These are phyloP conservation scores for Teratosphaeria destructans DNA, from an alignment of 2,329 filamentous ascomycete genomes.

Conservation along the genomic window DNA sequence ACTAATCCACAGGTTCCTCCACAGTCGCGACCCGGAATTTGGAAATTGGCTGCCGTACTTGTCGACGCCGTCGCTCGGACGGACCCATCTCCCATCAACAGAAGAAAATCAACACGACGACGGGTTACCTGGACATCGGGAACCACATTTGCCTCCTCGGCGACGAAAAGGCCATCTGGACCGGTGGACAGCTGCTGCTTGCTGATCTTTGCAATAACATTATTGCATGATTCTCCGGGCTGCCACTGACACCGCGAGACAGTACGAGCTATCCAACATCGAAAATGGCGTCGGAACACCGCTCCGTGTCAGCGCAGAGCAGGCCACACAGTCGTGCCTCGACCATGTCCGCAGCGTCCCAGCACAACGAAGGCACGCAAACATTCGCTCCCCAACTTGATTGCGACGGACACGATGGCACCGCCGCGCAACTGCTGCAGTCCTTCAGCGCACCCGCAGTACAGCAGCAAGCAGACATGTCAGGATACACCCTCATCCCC, in stretches of 20 bases:
- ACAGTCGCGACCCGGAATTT: not conserved
- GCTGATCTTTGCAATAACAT: not conserved
- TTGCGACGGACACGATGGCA: slow-evolving; percentile 1
- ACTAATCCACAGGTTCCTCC: not conserved
- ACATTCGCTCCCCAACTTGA: slow-evolving; percentile 10
- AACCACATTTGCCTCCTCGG: not conserved
- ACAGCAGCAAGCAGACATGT: slow-evolving; percentile 3
- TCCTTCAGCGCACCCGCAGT: slow-evolving; percentile 17
- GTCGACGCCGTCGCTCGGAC: not conserved
- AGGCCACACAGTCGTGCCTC: slow-evolving; percentile 25
- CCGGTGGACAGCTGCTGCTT: not conserved
- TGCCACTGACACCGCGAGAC: not conserved
- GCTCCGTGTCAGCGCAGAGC: slow-evolving; percentile 19
- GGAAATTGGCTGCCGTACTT: not conserved
- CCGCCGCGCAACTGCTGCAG: slow-evolving; percentile 23
- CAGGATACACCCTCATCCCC: not conserved
- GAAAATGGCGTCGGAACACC: slow-evolving; percentile 9
- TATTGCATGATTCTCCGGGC: not conserved
- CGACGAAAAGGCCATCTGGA: not conserved
- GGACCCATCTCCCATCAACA: not conserved
- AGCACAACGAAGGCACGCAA: slow-evolving; percentile 13
- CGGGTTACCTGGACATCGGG: not conserved
- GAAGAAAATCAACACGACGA: not conserved
- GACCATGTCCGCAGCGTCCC: slow-evolving; percentile 24
- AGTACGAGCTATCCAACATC: not conserved